Evolutionary conservation across 768 basidiomycete genomes (phyloP), one percentile per base, ranked within the genome.

Genomic region (Agaricus subrufescens): DNA sequence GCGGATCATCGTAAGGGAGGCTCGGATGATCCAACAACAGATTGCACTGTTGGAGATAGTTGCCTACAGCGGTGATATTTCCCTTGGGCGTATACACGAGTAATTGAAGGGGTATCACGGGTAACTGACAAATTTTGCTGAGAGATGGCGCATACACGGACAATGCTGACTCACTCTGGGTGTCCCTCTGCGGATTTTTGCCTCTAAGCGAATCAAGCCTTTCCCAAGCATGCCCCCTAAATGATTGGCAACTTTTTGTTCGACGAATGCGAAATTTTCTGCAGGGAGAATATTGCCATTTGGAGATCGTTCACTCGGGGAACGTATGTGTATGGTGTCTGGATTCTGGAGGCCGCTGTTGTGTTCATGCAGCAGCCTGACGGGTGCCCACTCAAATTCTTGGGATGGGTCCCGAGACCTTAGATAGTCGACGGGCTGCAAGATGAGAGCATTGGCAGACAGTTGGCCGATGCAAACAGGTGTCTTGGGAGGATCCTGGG

Each of bases 51-150:
- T 84, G 81, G 49, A 98, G 80, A 64, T 85, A 85, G 64, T 83
- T 77, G 59, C 91, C 86, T 59, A 99, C 88, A 53, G 88, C 85
- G 31, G 78, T 73, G 60, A 98, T 88, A 70, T 98, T 94, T 31
- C 92, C 91, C 68, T 96, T 97, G 4, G 93, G 92, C 4, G 96
- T 96, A 71, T 90, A 96, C 30, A 98, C 85, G 39, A 97, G 82
- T 70, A 97, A 81, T 65, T 89, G 87, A 15, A 98, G 77, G 23
- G 86, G 83, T 45, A 96, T 76, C 53, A 94, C 90, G 47, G 90
- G 89, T 51, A 89, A 78, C 91, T 95, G 69, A 2, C 52, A 39
- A 27, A 26, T 27, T 52, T 29, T 4, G 15, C 38, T 14, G 23
- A 34, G 23, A 34, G 19, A 19, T 46, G 45, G 45, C 45, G 48